phyloP scores from a whole-genome alignment of 164 flowering plant species.

The Amborella trichopoda region DNA sequence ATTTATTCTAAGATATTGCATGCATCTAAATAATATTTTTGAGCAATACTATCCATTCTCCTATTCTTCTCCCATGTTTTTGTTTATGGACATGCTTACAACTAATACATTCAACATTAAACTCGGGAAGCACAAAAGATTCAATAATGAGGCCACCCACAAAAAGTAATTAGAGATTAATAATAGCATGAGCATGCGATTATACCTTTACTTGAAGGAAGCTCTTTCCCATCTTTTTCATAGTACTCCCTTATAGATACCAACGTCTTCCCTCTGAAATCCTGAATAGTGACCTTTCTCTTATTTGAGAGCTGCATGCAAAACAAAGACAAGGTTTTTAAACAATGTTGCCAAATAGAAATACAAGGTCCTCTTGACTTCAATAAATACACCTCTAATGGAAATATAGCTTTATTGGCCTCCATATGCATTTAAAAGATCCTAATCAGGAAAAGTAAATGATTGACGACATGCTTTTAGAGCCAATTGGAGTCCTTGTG shows the following conservation, averaged over 20 bases:
- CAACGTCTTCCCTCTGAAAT: constrained; percentile 76
- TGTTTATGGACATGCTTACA: too few species aligned
- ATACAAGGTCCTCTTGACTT: constrained; percentile 1
- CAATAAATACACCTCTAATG: not conserved
- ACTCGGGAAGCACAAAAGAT: not conserved
- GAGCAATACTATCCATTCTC: too few species aligned
- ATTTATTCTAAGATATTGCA: too few species aligned
- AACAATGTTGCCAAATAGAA: not conserved
- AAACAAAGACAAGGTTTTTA: not conserved
- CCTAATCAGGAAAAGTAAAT: not conserved
- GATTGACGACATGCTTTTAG: not conserved
- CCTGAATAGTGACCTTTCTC: constrained; percentile 79
- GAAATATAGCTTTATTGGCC: not conserved
- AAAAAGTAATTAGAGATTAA: not conserved
- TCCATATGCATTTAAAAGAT: not conserved
- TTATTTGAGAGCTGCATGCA: constrained; percentile 49
- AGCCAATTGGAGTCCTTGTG: too few species aligned
- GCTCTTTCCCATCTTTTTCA: constrained; percentile 62
- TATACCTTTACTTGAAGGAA: constrained; percentile 85
- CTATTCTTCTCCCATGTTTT: too few species aligned
- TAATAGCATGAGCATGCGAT: constrained; percentile 1
- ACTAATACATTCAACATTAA: not conserved
- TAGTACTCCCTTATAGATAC: constrained; percentile 87
- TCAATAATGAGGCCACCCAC: not conserved
- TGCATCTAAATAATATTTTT: too few species aligned